Evolutionary conservation across 2,329 filamentous ascomycete species (phyloP), one percentile per base, ranked within the genome.

Genomic region (Alternaria solani): DNA sequence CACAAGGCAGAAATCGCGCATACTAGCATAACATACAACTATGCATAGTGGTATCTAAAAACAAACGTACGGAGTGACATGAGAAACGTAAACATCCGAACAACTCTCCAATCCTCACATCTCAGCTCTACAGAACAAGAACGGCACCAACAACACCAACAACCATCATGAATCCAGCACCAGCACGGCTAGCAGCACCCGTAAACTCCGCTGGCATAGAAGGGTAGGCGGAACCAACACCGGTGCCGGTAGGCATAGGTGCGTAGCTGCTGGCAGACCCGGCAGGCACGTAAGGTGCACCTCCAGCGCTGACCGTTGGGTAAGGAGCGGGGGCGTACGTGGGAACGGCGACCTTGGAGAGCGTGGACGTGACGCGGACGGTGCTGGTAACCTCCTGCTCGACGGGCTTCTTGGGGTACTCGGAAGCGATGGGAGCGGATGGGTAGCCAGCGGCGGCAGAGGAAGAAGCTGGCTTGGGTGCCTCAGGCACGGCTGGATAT

Each of bases 151-250:
- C 51, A 34, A 68, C 42, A 23, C 64, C 70, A 20, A 64, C 61
- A 34, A 69, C 12, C 16, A 60, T 61, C 53, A 59, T 68, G 57
- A 71, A 12, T 0, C 72, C 72, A 32, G 70, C 59, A 36, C 70
- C 51, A 25, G 68, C 52, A 38, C 63, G 63, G 58, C 64, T 71
- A 34, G 69, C 72, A n/a, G 71, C 70, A 42, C 73, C 73, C 46
- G 68, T 63, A 23, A 73, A 75, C 56, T 63, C 51, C 14, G 65
- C 46, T n/a, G 46, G 64, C 59, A 57, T 64, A 16, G 62, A 55
- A 16, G 64, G 61, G 54, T 61, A 46, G 51, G 57, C 62, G 7
- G 59, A 64, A 46, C 67, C 61, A 38, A 57, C 68, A 16, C 59
- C 62, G 6, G 59, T 66, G 43, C 67, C 61, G 28, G 59, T 70